Evolutionary conservation across 1,139 yeast species (phyloP).

Genomic region (Yamadazyma blattariae): DNA sequence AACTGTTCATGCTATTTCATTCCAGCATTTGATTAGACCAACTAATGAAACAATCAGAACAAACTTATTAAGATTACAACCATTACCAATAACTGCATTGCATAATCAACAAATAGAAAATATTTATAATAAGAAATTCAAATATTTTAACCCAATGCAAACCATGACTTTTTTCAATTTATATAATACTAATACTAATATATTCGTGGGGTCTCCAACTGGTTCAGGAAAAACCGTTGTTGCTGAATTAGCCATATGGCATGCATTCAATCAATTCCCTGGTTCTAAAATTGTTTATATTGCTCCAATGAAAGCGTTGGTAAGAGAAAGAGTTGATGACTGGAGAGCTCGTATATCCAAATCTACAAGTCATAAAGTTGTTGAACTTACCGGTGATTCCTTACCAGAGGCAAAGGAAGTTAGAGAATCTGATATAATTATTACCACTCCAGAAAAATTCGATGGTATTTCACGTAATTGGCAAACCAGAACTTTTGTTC

Average conservation of each 20-base stretch:
- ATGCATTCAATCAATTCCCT: slow-evolving; percentile 79
- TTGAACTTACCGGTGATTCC: slow-evolving; percentile 96
- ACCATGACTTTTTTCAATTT: slow-evolving; percentile 93
- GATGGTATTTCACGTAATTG: slow-evolving; percentile 99
- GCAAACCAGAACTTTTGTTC: slow-evolving; percentile 93
- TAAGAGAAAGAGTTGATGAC: slow-evolving; percentile 93
- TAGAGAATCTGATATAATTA: slow-evolving; percentile 85
- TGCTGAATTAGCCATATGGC: slow-evolving; percentile 97
- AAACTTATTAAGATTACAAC: slow-evolving; percentile 73
- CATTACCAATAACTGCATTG: slow-evolving; percentile 80
- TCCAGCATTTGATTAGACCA: slow-evolving; percentile 88
- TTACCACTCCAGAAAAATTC: slow-evolving; percentile 97
- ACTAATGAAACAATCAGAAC: slow-evolving; percentile 85
- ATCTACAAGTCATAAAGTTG: slow-evolving; percentile 64
- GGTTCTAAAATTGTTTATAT: slow-evolving; percentile 87
- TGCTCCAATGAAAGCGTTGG: slow-evolving; percentile 99
- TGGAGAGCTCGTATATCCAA: slow-evolving; percentile 76
- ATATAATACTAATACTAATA: slow-evolving; percentile 75
- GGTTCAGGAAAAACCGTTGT: slow-evolving; percentile 98
- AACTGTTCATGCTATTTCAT: slow-evolving; percentile 71
- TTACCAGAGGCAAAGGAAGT: slow-evolving; percentile 86
- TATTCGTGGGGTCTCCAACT: slow-evolving; percentile 95
- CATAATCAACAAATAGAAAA: slow-evolving; percentile 65
- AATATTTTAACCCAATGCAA: slow-evolving; percentile 97
- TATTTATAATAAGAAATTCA: slow-evolving; percentile 65